Base-by-base conservation (phyloP, 352 stramenopile genomes). In the Globisporangium uncinulatum region DNA sequence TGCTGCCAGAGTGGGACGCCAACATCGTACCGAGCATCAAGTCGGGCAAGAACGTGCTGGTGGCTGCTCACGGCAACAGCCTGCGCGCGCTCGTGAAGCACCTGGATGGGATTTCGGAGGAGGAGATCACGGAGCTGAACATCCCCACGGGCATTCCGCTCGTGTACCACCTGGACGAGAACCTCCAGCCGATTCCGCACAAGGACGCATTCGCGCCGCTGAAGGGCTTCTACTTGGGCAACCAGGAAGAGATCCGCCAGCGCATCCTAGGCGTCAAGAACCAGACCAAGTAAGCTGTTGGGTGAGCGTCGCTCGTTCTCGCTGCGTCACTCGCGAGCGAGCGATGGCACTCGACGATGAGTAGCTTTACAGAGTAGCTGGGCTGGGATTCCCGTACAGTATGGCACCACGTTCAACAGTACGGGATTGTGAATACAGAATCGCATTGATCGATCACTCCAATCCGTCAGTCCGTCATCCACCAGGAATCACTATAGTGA, bases 61-160 rank as follows among this genome's bases (percentile, higher is more conserved):
- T 99, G 67, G 93, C 94, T 6, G 97, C 96, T 8, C 97, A 99
- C 69, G 97, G 97, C 65, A 99, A 99, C 79, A 97, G 89, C 50
- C 86, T 99, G 29, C 92, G 97, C 58, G 97, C 97, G 13, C 80
- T 99, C 39, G 96, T 99, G 6, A 99, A 99, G 81, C 93, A 99
- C 73, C 80, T 99, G 59, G 97, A 99, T 72, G 84, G 92, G 67
- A 99, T 99, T 71, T 81, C 86, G 19, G 91, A 98, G 66, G 92
- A 98, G 67, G 87, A 88, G 15, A 99, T 99, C 83, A 91, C 86
- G 51, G 94, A 95, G 36, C 83, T 99, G 48, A 98, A 99, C 83
- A 98, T 99, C 69, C 95, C 91, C 20, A 98, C 95, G 15, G 96
- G 92, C 37, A 89, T 96, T 47, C 96, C 96, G 29, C 81, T 99